These are phyloP conservation scores for Candida maltosa DNA, from an alignment of 805 yeast species.

Conservation along the genomic window DNA sequence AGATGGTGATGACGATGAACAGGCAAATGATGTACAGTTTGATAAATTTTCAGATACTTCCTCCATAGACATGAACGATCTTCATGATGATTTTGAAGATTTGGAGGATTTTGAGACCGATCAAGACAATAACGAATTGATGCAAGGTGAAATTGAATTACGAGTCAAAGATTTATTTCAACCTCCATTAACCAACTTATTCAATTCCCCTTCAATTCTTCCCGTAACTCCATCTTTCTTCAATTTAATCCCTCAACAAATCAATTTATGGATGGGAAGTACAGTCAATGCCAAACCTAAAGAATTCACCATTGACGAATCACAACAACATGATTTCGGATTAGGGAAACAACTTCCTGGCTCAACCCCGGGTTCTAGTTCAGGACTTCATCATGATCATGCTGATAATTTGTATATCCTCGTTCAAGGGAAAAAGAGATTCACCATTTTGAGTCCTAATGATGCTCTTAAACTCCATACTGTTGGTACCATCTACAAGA, in stretches of 20 bases:
- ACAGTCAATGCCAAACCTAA: constrained; percentile 12
- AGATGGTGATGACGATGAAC: constrained; percentile 19
- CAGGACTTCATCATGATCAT: constrained; percentile 80
- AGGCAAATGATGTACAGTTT: constrained; percentile 9
- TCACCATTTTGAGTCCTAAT: constrained; percentile 63
- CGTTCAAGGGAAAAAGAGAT: constrained; percentile 57
- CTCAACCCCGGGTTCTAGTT: constrained; percentile 48
- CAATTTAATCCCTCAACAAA: constrained; percentile 59
- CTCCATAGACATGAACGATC: constrained; percentile 20
- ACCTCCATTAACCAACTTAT: constrained; percentile 52
- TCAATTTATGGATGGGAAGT: constrained; percentile 71
- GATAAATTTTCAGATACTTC: constrained; percentile 21
- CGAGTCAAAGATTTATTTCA: constrained; percentile 53
- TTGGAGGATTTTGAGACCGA: constrained; percentile 16
- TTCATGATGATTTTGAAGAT: constrained; percentile 51
- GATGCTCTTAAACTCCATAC: constrained; percentile 60
- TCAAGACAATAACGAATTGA: constrained; percentile 14
- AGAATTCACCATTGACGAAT: constrained; percentile 8
- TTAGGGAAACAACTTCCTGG: constrained; percentile 58
- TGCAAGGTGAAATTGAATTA: constrained; percentile 13
- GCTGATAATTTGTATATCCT: constrained; percentile 73
- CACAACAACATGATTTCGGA: constrained; percentile 10
- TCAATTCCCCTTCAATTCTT: constrained; percentile 16
- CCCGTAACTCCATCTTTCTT: constrained; percentile 40
- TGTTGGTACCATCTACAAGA: constrained; percentile 54